Evolutionary conservation across 225 moss, liverwort and hornwort genomes (phyloP).

Genomic region (Bryum argenteum): DNA sequence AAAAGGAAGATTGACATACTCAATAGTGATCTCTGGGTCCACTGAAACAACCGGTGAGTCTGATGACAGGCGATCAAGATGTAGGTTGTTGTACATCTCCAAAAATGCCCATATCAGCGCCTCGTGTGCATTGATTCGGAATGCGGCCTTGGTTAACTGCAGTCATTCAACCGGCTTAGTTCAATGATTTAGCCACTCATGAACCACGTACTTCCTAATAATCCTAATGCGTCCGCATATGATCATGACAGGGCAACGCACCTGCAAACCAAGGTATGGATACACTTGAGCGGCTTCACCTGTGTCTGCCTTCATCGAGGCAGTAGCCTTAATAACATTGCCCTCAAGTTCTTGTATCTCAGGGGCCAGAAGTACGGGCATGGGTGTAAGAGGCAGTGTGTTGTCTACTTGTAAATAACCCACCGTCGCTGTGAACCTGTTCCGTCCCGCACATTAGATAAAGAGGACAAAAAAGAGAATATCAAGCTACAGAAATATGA

Average conservation of each 20-base stretch:
- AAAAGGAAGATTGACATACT: constrained; percentile 47
- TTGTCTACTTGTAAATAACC: constrained; percentile 82
- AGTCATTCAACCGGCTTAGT: constrained; percentile 18
- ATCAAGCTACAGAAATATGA: constrained; percentile 5
- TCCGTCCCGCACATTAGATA: constrained; percentile 26
- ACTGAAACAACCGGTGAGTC: constrained; percentile 80
- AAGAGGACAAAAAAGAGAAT: not conserved
- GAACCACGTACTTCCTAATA: not conserved
- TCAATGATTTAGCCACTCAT: constrained; percentile 15
- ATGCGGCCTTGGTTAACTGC: constrained; percentile 64
- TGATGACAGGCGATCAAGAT: constrained; percentile 75
- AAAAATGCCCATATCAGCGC: constrained; percentile 87
- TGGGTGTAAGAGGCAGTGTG: constrained; percentile 77
- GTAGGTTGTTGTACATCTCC: constrained; percentile 77
- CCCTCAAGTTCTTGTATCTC: constrained; percentile 58
- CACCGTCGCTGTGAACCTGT: constrained; percentile 70
- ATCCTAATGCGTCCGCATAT: not conserved
- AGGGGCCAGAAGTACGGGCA: constrained; percentile 84
- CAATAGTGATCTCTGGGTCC: constrained; percentile 80
- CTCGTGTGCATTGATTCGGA: constrained; percentile 85
- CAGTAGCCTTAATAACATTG: constrained; percentile 61
- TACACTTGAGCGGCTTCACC: constrained; percentile 64
- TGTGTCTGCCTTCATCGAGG: constrained; percentile 67
- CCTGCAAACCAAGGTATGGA: constrained; percentile 76
- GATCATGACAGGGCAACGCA: constrained; percentile 39